Conservation (phyloP, 2,329 filamentous ascomycete genomes). For the Calonectria naviculata region DNA sequence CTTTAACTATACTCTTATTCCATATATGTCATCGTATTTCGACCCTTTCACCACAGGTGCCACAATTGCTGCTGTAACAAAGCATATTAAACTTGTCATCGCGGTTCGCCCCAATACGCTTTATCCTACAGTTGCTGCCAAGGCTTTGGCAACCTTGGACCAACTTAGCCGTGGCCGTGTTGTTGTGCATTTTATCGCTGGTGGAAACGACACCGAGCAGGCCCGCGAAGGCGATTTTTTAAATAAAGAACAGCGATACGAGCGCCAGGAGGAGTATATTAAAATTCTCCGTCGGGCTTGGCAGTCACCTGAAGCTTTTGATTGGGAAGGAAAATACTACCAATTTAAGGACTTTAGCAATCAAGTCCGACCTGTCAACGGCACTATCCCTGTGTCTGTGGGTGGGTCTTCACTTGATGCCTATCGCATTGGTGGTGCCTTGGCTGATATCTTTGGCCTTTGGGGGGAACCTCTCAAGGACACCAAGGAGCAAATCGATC, state of each 20-base stretch:
- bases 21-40: slow-evolving; percentile 62
- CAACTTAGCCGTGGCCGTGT: slow-evolving; percentile 67
- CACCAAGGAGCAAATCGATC: slow-evolving; percentile 71
- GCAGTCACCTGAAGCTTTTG: slow-evolving; percentile 67
- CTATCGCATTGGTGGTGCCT: slow-evolving; percentile 67
- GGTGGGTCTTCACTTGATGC: slow-evolving; percentile 69
- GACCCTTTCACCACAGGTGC: slow-evolving; percentile 65
- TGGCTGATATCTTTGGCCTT: slow-evolving; percentile 72
- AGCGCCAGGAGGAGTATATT: slow-evolving; percentile 70
- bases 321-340: slow-evolving; percentile 71
- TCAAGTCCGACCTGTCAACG: slow-evolving; percentile 63
- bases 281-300: slow-evolving; percentile 69
- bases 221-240: slow-evolving; percentile 70
- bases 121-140: slow-evolving; percentile 71
- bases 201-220: slow-evolving; percentile 70
- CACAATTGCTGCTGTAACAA: slow-evolving; percentile 66
- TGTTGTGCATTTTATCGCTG: slow-evolving; percentile 73
- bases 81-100: slow-evolving; percentile 70
- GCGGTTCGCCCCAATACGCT: slow-evolving; percentile 68
- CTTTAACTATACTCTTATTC: slow-evolving; percentile 71
- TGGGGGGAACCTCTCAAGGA: slow-evolving; percentile 74
- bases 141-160: slow-evolving; percentile 70
- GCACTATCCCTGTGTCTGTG: slow-evolving; percentile 67
- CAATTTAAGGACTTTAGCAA: slow-evolving; percentile 69
- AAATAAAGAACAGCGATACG: slow-evolving; percentile 67